These are phyloP conservation scores for Leptographium flavum DNA, from an alignment of 2,329 filamentous ascomycete genomes.

Conservation along the genomic window DNA sequence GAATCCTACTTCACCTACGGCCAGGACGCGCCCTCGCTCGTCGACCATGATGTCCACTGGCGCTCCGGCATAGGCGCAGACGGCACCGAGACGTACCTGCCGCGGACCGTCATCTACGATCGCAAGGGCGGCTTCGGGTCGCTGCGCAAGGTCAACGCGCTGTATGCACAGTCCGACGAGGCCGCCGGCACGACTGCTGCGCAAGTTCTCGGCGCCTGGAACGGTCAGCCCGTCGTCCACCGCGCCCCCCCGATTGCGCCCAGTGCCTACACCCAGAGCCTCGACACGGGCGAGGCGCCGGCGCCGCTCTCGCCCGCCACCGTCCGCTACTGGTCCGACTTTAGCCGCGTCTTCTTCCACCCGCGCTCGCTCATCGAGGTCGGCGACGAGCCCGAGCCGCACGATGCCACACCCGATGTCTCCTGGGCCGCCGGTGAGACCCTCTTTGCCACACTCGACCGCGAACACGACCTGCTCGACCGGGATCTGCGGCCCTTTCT, in stretches of 20 bases:
- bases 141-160: slow-evolving; percentile 70
- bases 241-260: slow-evolving; percentile 51
- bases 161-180: slow-evolving; percentile 51
- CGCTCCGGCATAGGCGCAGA: slow-evolving; percentile 68
- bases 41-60: slow-evolving; percentile 83
- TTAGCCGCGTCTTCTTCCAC: slow-evolving; percentile 83
- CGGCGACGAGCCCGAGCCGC: slow-evolving; percentile 8
- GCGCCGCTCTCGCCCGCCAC: slow-evolving; percentile 49
- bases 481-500: slow-evolving; percentile 78
- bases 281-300: slow-evolving; percentile 55
- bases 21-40: slow-evolving; percentile 41
- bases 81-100: slow-evolving; percentile 82
- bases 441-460: slow-evolving; percentile 58
- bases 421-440: slow-evolving; percentile 58
- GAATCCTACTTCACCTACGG: slow-evolving; percentile 96
- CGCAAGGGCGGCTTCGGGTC: slow-evolving; percentile 88
- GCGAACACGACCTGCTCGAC: slow-evolving; percentile 75
- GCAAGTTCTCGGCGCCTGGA: slow-evolving; percentile 25
- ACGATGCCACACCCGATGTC: neutral
- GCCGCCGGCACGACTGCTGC: no score
- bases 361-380: slow-evolving; percentile 77
- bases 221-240: slow-evolving; percentile 53
- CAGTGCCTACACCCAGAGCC: slow-evolving; percentile 63
- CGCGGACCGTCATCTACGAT: slow-evolving; percentile 85
- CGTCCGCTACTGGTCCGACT: slow-evolving; percentile 96